Evolutionary conservation across 2,329 filamentous ascomycete genomes (phyloP), one percentile per base, ranked within the genome.

Genomic region (Scortechinia acanthostroma): DNA sequence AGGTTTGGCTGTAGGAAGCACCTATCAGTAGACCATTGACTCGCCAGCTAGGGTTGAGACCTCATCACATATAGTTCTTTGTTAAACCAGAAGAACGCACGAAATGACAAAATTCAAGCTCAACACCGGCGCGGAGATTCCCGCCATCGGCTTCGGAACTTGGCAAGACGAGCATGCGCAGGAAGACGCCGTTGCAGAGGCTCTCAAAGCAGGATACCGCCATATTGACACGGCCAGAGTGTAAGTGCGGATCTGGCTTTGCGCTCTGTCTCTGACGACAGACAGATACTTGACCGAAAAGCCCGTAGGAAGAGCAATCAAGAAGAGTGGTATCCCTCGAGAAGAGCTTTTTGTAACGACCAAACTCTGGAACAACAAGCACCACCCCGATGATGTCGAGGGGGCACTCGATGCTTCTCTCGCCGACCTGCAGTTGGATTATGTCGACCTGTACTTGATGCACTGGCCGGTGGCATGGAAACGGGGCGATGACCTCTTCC

Each of bases 401-500:
- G 46, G 66, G 56, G 69, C 67, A 6, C 47, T 73, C 42, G 56
- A 70, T 43, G 59, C 64, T 50, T 71, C 68, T 15, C 60, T 74
- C 30, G 58, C 68, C 52, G 66, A 64, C 42, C 61, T 75, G 50
- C 57, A 63, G 25, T 54, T 71, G 17, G 68, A 69, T 46, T 76
- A 77, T 54, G 59, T 77, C 40, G 73, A 77, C 52, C 58, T 77
- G 30, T 76, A 68, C 58, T 61, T 77, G 33, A 58, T 76, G 14
- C 72, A 76, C 60, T 74, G 68, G 59, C 71, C 71, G 21, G 65
- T 69, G 53, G 64, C 65, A 10, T 44, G 43, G 3, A 22, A 22
- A 6, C 30, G 43, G 6, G 23, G 37, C 4, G 43, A 48, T 10
- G 28, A 48, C 42, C 13, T 17, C 5, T 45, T 45, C 19, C 30